Conservation (phyloP, 2,329 filamentous ascomycete genomes). For the Macrophomina pseudophaseolina region DNA sequence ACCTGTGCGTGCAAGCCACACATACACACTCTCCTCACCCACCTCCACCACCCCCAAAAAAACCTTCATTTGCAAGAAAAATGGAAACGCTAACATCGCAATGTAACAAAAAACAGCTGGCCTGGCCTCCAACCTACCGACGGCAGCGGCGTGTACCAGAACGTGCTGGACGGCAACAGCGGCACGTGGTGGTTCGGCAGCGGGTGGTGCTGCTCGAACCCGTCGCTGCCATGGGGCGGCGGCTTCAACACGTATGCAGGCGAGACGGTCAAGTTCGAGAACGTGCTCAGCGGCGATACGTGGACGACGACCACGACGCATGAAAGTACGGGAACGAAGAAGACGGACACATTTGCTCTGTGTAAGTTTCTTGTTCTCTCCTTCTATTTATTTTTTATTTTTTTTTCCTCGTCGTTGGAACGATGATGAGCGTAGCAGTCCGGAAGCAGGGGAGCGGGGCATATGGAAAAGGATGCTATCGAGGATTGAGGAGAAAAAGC, state of each 20-base stretch:
- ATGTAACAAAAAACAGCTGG: slow-evolving; percentile 32
- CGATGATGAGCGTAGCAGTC: too few species aligned
- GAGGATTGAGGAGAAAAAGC: not conserved
- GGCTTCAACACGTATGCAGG: slow-evolving; percentile 46
- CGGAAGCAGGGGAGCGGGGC: too few species aligned
- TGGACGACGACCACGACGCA: slow-evolving; percentile 42
- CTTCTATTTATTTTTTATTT: not conserved
- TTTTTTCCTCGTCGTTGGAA: too few species aligned
- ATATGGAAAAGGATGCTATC: too few species aligned
- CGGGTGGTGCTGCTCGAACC: slow-evolving; percentile 51
- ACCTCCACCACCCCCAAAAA: too few species aligned
- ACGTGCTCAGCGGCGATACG: slow-evolving; percentile 29
- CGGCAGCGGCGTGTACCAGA: slow-evolving; percentile 49
- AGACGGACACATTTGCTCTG: slow-evolving; percentile 44
- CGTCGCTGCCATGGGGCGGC: slow-evolving; percentile 44
- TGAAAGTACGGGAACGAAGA: slow-evolving; percentile 35
- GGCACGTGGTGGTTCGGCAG: slow-evolving; percentile 51
- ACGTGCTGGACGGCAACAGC: slow-evolving; percentile 48
- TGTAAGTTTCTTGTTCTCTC: slow-evolving; percentile 12
- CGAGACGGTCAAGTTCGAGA: slow-evolving; percentile 43
- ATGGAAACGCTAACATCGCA: not conserved
- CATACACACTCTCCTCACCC: too few species aligned
- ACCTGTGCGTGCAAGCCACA: slow-evolving; percentile 33
- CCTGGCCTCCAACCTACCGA: slow-evolving; percentile 50
- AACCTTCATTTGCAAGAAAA: not conserved